Conservation (phyloP, 2,329 filamentous ascomycete species). For the Lachnellula occidentalis region DNA sequence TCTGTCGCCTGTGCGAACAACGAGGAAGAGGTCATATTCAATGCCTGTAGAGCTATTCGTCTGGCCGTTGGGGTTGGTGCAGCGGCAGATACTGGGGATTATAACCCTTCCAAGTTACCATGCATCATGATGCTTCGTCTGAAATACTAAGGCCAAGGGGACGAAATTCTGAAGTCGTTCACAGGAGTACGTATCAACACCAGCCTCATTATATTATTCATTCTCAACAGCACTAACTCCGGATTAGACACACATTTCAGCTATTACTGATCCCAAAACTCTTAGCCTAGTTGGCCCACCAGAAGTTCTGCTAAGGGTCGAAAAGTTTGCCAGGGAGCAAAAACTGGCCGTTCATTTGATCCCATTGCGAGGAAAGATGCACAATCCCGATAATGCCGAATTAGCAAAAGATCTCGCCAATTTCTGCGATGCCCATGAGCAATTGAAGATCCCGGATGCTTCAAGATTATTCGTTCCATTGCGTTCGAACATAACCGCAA, state of each 20-base stretch:
- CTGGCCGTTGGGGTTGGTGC: conserved; percentile 7
- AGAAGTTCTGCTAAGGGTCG: neutral
- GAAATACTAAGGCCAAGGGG: conserved; percentile 9
- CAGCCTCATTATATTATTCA: neutral
- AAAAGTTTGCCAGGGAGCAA: conserved; percentile 1
- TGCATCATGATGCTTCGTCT: conserved; percentile 1
- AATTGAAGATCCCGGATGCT: neutral
- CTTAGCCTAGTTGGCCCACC: conserved; percentile 2
- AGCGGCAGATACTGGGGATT: conserved; percentile 9
- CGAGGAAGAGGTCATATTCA: conserved; percentile 7
- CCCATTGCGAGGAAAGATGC: conserved; percentile 10
- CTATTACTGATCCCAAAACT: conserved; percentile 1
- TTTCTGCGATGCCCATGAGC: neutral
- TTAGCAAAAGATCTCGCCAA: neutral
- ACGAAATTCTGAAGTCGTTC: neutral
- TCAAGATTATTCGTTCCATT: neutral
- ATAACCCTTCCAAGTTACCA: neutral
- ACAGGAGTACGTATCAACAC: neutral
- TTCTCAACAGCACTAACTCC: neutral
- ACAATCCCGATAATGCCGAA: conserved; percentile 9
- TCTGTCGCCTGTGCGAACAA: conserved; percentile 5
- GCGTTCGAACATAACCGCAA: neutral
- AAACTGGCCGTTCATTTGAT: conserved; percentile 5
- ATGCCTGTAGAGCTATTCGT: neutral
- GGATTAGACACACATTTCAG: conserved; percentile 1